These are phyloP conservation scores for Botryotinia globosa DNA, from an alignment of 2,329 filamentous ascomycete species.

Conservation along the genomic window DNA sequence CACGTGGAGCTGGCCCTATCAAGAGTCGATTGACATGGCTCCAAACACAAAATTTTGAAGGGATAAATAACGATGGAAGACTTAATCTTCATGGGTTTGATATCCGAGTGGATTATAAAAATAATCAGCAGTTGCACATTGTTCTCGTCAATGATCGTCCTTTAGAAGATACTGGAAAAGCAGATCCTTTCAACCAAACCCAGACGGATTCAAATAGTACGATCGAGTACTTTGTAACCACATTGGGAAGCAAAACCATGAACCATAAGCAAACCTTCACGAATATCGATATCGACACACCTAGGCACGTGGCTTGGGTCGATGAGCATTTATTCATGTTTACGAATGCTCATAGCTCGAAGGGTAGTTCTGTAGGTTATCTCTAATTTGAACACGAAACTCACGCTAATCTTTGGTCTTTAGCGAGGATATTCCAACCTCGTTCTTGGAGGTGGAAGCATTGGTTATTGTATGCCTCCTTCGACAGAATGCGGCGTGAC, in stretches of 20 bases:
- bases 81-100: slow-evolving; percentile 40
- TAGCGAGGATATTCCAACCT: slow-evolving; percentile 28
- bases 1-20: slow-evolving; percentile 28
- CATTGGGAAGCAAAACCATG: slow-evolving; percentile 32
- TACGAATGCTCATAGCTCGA: slow-evolving; percentile 40
- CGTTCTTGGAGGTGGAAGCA: slow-evolving; percentile 36
- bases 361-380: slow-evolving; percentile 31
- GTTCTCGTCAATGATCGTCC: slow-evolving; percentile 40
- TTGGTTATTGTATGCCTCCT: slow-evolving; percentile 35
- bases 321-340: slow-evolving; percentile 40
- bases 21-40: slow-evolving; percentile 31
- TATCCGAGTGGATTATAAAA: slow-evolving; percentile 29
- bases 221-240: slow-evolving; percentile 40
- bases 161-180: slow-evolving; percentile 32
- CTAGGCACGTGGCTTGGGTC: slow-evolving; percentile 40
- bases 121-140: slow-evolving; percentile 31
- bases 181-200: slow-evolving; percentile 26
- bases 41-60: slow-evolving; percentile 28
- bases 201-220: slow-evolving; percentile 37
- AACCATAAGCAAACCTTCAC: slow-evolving; percentile 38
- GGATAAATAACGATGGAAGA: slow-evolving; percentile 30
- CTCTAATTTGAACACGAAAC: neutral
- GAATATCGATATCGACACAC: slow-evolving; percentile 36
- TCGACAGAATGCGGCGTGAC: slow-evolving; percentile 33
- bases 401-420: slow-evolving; percentile 21